phyloP scores from a whole-genome alignment of 2,329 filamentous ascomycete species.

The Parastagonospora nodorum region DNA sequence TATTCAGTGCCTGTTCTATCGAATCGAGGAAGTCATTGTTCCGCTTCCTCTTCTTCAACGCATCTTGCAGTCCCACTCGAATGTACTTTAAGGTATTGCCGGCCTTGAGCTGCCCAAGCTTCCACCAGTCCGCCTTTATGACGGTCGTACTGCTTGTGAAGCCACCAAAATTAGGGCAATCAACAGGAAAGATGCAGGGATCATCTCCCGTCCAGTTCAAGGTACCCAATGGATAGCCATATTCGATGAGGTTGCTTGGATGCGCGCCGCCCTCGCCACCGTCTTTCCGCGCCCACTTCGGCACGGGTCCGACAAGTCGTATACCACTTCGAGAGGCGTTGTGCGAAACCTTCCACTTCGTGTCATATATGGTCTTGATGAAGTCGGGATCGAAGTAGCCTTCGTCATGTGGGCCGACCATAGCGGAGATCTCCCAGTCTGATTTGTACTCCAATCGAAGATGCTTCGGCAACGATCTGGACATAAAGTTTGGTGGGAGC shows the following conservation, averaged over 20 bases:
- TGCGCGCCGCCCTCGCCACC: constrained; percentile 69
- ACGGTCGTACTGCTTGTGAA: constrained; percentile 63
- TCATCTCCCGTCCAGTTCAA: constrained; percentile 68
- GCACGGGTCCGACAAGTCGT: constrained; percentile 62
- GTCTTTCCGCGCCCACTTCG: constrained; percentile 62
- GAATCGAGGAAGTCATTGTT: constrained; percentile 53
- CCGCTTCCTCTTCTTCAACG: constrained; percentile 51
- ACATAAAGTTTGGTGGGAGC: constrained; percentile 38
- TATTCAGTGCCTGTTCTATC: constrained; percentile 48
- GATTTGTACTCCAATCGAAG: constrained; percentile 57
- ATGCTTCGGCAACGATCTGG: constrained; percentile 48
- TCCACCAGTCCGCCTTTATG: constrained; percentile 64
- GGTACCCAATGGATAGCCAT: constrained; percentile 63
- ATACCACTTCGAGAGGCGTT: constrained; percentile 66
- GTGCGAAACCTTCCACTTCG: constrained; percentile 65
- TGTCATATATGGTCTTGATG: constrained; percentile 62
- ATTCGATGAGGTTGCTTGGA: constrained; percentile 58
- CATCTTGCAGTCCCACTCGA: constrained; percentile 58
- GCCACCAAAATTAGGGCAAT: constrained; percentile 65
- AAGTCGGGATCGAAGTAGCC: constrained; percentile 59
- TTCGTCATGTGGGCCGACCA: constrained; percentile 63
- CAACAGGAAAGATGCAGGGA: constrained; percentile 63
- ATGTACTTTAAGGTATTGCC: constrained; percentile 60
- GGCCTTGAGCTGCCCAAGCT: constrained; percentile 65
- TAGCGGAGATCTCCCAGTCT: constrained; percentile 59